Base-by-base conservation (phyloP, 1,284 basidiomycete species). In the Ustilago trichophora region DNA sequence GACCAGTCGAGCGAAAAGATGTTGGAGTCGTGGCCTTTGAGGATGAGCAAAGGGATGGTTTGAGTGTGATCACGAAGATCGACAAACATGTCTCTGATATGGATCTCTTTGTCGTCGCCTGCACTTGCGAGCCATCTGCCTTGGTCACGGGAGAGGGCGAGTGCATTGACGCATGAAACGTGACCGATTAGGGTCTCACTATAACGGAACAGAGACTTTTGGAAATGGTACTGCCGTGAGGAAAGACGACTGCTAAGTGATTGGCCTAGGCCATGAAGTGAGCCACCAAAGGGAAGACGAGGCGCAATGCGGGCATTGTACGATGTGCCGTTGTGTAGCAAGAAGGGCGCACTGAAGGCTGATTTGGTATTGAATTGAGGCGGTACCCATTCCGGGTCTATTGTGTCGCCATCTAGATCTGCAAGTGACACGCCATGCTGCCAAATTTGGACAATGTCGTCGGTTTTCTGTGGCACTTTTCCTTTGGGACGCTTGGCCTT, bases 1-100 rank as follows among this genome's bases (percentile, higher is more conserved):
- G 54, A 44, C 65, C 65, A 68, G n/a, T 43, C 26, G 40, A 63
- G 46, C 6, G 65, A 68, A 21, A 68, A 68, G 65, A 68, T 57
- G 58, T 68, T 68, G 52, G 57, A 62, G 11, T 52, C 21, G 15
- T 68, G 65, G 8, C 65, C 65, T 10, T 63, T 32, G 10, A 68
- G 45, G n/a, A 46, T 52, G 25, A 37, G 32, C 6, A 63, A 12
- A 2, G 65, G 65, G 5, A 48, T 34, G 18, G 22, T 24, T 16
- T 55, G 24, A 11, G 21, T 22, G 2, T 27, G 19, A 15, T 40
- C 11, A 19, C 19, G 15, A n/a, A 54, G 35, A 27, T 57, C 38
- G 32, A 43, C 38, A 21, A 68, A 52, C 29, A 68, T 22, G 34
- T 68, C 65, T 24, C 53, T 19, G 16, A 68, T 41, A 24, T 68